These are phyloP conservation scores for Linum trigynum DNA, from an alignment of 345 rosid species.

Conservation along the genomic window DNA sequence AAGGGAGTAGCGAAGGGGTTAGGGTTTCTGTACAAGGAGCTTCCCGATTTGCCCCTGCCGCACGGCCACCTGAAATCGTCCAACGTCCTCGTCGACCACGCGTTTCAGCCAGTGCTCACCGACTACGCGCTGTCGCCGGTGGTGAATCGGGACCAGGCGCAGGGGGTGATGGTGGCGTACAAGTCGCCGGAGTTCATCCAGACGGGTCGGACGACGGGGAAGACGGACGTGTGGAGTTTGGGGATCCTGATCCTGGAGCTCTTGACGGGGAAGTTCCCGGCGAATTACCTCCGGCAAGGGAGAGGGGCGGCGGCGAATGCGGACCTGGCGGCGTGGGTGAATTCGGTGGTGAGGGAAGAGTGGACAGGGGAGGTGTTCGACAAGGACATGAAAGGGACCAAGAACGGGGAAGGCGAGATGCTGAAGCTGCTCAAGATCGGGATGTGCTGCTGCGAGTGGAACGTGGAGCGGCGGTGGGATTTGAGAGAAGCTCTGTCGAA, in stretches of 20 bases:
- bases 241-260: slow-evolving; percentile 76
- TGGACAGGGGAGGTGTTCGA: slow-evolving; percentile 85
- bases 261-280: slow-evolving; percentile 78
- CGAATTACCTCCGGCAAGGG: slow-evolving; percentile 55
- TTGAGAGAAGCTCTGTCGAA: slow-evolving; percentile 47
- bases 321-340: slow-evolving; percentile 69
- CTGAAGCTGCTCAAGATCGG: slow-evolving; percentile 74
- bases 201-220: slow-evolving; percentile 34
- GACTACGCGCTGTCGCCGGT: slow-evolving; percentile 57
- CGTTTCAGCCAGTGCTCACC: slow-evolving; percentile 43
- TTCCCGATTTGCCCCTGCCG: slow-evolving; percentile 42
- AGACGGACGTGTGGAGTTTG: slow-evolving; percentile 78
- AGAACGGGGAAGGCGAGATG: slow-evolving; percentile 62
- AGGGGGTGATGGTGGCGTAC: slow-evolving; percentile 58
- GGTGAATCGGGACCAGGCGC: slow-evolving; percentile 56
- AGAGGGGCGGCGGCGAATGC: slow-evolving; percentile 29
- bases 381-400: slow-evolving; percentile 55
- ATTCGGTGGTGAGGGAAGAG: slow-evolving; percentile 62
- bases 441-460: slow-evolving; percentile 75
- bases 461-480: slow-evolving; percentile 59
- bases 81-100: slow-evolving; percentile 53
- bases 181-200: slow-evolving; percentile 70
- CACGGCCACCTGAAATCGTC: slow-evolving; percentile 89
- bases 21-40: slow-evolving; percentile 48
- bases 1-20: slow-evolving; percentile 71